Evolutionary conservation across 1,139 yeast species (phyloP), one percentile per base, ranked within the genome.

Genomic region (Hyphopichia wangnamkhiaoensis): DNA sequence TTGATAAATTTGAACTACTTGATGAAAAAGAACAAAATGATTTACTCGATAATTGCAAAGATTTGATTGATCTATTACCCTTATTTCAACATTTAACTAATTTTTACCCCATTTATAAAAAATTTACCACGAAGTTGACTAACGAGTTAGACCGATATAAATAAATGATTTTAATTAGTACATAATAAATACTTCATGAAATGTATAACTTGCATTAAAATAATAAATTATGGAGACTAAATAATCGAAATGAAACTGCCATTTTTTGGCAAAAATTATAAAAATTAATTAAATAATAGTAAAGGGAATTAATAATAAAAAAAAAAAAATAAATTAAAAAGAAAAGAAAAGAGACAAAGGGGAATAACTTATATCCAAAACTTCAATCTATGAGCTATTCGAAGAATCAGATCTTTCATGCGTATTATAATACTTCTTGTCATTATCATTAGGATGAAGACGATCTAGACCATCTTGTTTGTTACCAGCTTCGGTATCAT

Each of bases 41-140:
- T 31, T 39, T 75, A 15, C 42, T 70, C 17, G 58, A 52, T 8
- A 68, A 71, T 42, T 60, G 77, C 9, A 70, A 74, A 26, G 61
- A 63, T 25, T 61, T 82, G 52, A 62, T 69, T n/a, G 68, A 65
- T 9, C 52, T 82, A 41, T 60, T 66, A 35, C 80, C 81, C 1
- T 56, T 81, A 20, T 81, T 84, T 50, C 70, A 71, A 46, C 74
- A 73, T 26, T 54, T 82, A 38, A 61, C 69, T 4, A 67, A 68
- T 28, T 84, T 80, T 52, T 65, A 72, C 42, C 61, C 72, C 1
- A 50, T 63, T 2, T 82, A 79, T 48, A 59, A 66, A 21, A 65
- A 63, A 19, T 82, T 79, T 55, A 64, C 68, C 12, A 44, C 27
- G 13, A 50, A 43, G 34, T 46, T 56, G 12, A 19, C 16, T n/a